phyloP scores from a whole-genome alignment of 1,284 basidiomycete species.

The Leccinum griseonigrum region DNA sequence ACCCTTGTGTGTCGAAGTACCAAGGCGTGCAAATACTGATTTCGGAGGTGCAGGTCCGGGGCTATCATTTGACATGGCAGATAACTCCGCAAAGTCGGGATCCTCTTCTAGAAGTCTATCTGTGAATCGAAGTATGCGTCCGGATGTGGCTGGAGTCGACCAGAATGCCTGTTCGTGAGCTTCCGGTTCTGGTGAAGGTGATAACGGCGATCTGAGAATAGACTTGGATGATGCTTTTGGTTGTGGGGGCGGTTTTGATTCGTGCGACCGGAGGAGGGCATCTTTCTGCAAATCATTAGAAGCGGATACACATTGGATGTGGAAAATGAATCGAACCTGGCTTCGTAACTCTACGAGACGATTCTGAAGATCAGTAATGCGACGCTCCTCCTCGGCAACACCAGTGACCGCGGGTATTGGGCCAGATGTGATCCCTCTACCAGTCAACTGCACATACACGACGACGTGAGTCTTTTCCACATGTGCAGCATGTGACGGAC shows the following conservation, averaged over 20 bases:
- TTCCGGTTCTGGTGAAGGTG: slow-evolving; percentile 30
- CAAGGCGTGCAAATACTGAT: slow-evolving; percentile 29
- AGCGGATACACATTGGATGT: slow-evolving; percentile 1
- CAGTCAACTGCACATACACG: slow-evolving; percentile 18
- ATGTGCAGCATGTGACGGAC: slow-evolving; percentile 37
- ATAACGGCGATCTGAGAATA: slow-evolving; percentile 4
- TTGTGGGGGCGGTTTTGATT: slow-evolving; percentile 13
- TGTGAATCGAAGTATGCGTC: slow-evolving; percentile 56
- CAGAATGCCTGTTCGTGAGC: slow-evolving; percentile 55
- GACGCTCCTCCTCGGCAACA: slow-evolving; percentile 55
- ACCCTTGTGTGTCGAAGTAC: slow-evolving; percentile 12
- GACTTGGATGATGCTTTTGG: slow-evolving; percentile 14
- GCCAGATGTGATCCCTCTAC: slow-evolving; percentile 35
- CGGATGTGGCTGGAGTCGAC: slow-evolving; percentile 54
- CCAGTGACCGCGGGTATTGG: slow-evolving; percentile 41
- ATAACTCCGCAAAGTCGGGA: slow-evolving; percentile 54
- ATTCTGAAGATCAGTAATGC: slow-evolving; percentile 51
- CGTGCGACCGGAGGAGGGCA: slow-evolving; percentile 35
- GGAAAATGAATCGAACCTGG: slow-evolving; percentile 35
- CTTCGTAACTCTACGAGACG: slow-evolving; percentile 53
- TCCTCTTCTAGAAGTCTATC: slow-evolving; percentile 63
- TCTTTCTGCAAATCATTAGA: slow-evolving; percentile 41
- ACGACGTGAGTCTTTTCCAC: background rate
- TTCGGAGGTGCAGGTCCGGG: slow-evolving; percentile 38
- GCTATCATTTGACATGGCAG: slow-evolving; percentile 49